Conservation (phyloP, 805 yeast species). For the Candida morakotiae region DNA sequence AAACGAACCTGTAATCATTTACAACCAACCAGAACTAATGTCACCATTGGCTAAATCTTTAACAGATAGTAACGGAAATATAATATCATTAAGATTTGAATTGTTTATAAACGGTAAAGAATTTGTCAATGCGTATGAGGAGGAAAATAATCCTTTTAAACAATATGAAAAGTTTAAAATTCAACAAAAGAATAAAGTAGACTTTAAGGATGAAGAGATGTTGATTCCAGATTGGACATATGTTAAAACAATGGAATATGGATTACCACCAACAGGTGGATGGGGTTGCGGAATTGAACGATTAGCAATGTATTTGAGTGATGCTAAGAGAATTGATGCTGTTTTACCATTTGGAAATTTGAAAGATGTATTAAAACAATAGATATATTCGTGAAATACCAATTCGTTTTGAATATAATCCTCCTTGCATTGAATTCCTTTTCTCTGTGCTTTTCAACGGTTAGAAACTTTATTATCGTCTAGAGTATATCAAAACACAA, state of each 20-base stretch:
- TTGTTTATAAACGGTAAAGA: conserved; percentile 77
- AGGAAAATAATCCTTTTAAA: conserved; percentile 80
- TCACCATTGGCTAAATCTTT: conserved; percentile 85
- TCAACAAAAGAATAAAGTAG: conserved; percentile 50
- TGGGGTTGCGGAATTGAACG: conserved; percentile 96
- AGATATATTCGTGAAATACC: too few relatives aligned
- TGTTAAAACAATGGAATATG: conserved; percentile 80
- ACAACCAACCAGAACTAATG: conserved; percentile 77
- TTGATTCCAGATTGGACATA: conserved; percentile 69
- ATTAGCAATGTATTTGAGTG: conserved; percentile 72
- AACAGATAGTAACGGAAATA: conserved; percentile 24
- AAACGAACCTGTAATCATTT: conserved; percentile 63
- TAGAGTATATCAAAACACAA: too few relatives aligned
- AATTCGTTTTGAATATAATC: too few relatives aligned
- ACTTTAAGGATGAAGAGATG: conserved; percentile 55
- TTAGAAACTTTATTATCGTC: too few relatives aligned
- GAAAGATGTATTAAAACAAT: conserved; percentile 47
- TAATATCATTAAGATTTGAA: conserved; percentile 73
- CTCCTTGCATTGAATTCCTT: too few relatives aligned
- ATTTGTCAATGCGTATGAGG: conserved; percentile 91
- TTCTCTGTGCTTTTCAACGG: too few relatives aligned
- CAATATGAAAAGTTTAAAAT: conserved; percentile 60
- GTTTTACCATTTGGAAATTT: conserved; percentile 74
- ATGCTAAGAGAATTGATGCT: conserved; percentile 61
- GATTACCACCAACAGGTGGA: conserved; percentile 97